Percentiles rank a stretch among this genome's conserved stretches.
Conservation (phyloP, 2,329 filamentous ascomycete genomes). For the Colletotrichum cuscutae region DNA sequence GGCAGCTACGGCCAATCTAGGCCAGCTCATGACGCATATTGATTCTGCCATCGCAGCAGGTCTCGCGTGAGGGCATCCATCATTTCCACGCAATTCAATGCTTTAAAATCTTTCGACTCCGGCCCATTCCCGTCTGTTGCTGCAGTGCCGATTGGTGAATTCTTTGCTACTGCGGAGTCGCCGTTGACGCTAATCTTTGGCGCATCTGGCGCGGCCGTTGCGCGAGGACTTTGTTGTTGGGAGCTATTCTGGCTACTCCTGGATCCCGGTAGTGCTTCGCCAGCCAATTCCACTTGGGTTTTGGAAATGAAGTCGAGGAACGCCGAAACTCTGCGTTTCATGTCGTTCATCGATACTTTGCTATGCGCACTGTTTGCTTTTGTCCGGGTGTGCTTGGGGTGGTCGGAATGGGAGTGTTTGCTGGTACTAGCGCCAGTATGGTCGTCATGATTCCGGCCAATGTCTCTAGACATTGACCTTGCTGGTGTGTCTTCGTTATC, state of each 20-base stretch:
- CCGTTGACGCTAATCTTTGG: conserved; percentile 32
- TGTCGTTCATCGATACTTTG: conserved; percentile 86
- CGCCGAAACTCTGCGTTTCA: conserved; percentile 83
- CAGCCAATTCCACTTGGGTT: conserved; percentile 87
- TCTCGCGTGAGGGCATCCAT: conserved; percentile 87
- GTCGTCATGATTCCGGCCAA: conserved; percentile 53
- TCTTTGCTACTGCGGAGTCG: conserved; percentile 35
- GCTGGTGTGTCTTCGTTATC: conserved; percentile 67
- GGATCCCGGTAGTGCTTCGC: conserved; percentile 60
- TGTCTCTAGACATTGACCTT: conserved; percentile 65
- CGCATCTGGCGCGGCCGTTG: conserved; percentile 37
- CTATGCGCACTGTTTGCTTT: conserved; percentile 65
- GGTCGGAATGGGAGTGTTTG: conserved; percentile 48
- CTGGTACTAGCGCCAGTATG: conserved; percentile 44
- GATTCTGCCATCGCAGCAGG: conserved; percentile 86
- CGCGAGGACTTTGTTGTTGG: conserved; percentile 38
- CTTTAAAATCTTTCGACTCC: conserved; percentile 71
- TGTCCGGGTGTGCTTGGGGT: conserved; percentile 66
- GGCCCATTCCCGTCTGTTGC: conserved; percentile 38
- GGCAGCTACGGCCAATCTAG: conserved; percentile 62
- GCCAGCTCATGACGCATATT: conserved; percentile 58
- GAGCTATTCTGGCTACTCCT: conserved; percentile 46
- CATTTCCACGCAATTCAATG: conserved; percentile 85
- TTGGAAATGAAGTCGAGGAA: conserved; percentile 92
- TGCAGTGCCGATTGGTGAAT: conserved; percentile 7